Evolutionary conservation across 2,329 filamentous ascomycete genomes (phyloP), one percentile per base, ranked within the genome.

Genomic region (Plenodomus biglobosus): DNA sequence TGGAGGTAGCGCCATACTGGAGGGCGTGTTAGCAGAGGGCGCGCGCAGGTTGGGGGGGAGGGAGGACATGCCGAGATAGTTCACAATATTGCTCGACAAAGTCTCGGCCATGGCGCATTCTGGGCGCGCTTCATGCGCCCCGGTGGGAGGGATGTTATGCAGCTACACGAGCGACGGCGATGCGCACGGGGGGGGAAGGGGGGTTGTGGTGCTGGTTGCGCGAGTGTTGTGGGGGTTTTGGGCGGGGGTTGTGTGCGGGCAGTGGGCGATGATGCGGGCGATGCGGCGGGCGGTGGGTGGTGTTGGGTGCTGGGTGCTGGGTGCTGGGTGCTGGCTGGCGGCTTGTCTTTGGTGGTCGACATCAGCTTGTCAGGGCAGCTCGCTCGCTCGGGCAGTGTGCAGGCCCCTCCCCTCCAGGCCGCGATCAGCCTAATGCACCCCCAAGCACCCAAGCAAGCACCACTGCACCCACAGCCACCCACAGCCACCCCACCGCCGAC

Each of bases 51-150:
- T n/a, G n/a, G n/a, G n/a, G 40, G 30, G 42, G 35, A 22, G 30
- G 41, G 44, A 42, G 34, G 36, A 19, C 32, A 48, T 54, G 62
- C 61, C 57, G 65, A 86, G 75, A 73, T 86, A 85, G 74, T 86
- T 87, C 67, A 87, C 78, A 69, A 85, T 82, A 75, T 86, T 79
- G 58, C 78, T 80, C 62, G 75, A 80, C 54, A 83, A 73, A 40
- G 76, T 63, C 56, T 67, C 63, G 44, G 69, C 65, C 70, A 75
- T 75, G 59, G 71, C 69, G 71, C 72, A 75, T 74, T 62, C 52
- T 53, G 59, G 42, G 47, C 41, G 20, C 43, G 50, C 46, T 42
- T 49, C 52, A 43, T 50, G 52, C 44, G 48, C 47, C 22, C 22
- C 15, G 16, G 8, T 22, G 11, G 46, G 17, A 17, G 27, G 27